Conservation (phyloP, 164 flowering plant species). For the Nelumbo lutea region DNA sequence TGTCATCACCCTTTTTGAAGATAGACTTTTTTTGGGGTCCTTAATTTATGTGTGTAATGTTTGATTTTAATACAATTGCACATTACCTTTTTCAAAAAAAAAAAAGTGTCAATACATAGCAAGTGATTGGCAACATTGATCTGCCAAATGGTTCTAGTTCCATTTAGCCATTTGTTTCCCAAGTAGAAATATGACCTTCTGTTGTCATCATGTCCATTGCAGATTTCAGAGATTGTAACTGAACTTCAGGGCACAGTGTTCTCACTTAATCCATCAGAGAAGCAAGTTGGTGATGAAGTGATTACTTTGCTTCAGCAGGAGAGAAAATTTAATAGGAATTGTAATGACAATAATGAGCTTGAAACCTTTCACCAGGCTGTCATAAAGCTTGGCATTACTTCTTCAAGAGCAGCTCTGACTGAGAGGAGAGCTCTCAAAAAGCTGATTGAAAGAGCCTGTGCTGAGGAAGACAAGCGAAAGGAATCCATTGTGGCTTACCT, state of each 20-base stretch:
- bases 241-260: constrained; percentile 66
- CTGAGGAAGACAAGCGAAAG: constrained; percentile 91
- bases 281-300: constrained; percentile 91
- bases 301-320: constrained; percentile 88
- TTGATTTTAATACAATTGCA: too few species aligned
- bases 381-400: constrained; percentile 75
- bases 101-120: not conserved
- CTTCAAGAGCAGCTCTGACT: constrained; percentile 87
- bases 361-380: constrained; percentile 94
- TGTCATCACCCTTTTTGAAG: not conserved
- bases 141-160: not conserved
- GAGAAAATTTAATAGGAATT: constrained; percentile 46
- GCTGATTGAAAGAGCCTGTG: constrained; percentile 74
- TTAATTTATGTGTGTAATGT: too few species aligned
- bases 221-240: constrained; percentile 71
- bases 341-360: constrained; percentile 65
- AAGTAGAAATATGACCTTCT: not conserved
- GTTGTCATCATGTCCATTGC: constrained; percentile 15
- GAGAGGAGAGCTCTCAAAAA: constrained; percentile 94
- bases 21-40: too few species aligned
- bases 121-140: not conserved
- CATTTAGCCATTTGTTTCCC: not conserved
- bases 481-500: constrained; percentile 95
- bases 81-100: not conserved
- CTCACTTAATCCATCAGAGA: constrained; percentile 72